These are phyloP conservation scores for Talaromyces amestolkiae DNA, from an alignment of 2,329 filamentous ascomycete genomes.

Conservation along the genomic window DNA sequence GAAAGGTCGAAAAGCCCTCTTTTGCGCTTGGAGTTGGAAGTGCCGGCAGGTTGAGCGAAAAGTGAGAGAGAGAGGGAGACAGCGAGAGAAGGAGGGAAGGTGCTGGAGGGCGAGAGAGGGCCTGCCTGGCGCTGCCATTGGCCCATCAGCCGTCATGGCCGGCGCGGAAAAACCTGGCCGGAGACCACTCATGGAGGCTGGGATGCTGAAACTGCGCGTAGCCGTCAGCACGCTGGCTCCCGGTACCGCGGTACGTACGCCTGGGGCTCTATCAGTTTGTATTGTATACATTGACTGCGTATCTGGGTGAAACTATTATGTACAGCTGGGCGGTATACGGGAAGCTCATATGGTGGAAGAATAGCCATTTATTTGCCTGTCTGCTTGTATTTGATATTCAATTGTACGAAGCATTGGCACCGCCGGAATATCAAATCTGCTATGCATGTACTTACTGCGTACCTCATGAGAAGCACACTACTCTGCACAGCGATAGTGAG, in stretches of 20 bases:
- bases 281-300: not conserved
- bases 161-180: conserved; percentile 19
- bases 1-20: conserved; percentile 14
- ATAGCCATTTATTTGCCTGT: not conserved
- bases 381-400: too few species aligned
- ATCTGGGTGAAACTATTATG: too few species aligned
- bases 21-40: not conserved
- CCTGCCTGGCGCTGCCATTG: conserved; percentile 8
- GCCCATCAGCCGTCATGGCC: conserved; percentile 11
- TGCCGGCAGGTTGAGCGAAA: not conserved
- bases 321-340: not conserved
- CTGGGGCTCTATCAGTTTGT: not conserved
- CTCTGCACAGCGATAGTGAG: not conserved
- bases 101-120: conserved; percentile 16
- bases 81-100: not conserved
- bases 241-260: conserved; percentile 2
- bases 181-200: conserved; percentile 12
- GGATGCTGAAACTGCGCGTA: conserved; percentile 14
- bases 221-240: conserved; percentile 13
- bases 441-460: not conserved
- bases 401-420: too few species aligned
- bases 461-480: not conserved
- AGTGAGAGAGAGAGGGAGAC: conserved; percentile 1
- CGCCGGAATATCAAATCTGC: too few species aligned
- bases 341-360: too few species aligned